A percentile compares a stretch with the other conserved stretches of the same genome.
phyloP scores from a whole-genome alignment of 176 grass and related monocot species.

The Hyparrhenia diplandra region DNA sequence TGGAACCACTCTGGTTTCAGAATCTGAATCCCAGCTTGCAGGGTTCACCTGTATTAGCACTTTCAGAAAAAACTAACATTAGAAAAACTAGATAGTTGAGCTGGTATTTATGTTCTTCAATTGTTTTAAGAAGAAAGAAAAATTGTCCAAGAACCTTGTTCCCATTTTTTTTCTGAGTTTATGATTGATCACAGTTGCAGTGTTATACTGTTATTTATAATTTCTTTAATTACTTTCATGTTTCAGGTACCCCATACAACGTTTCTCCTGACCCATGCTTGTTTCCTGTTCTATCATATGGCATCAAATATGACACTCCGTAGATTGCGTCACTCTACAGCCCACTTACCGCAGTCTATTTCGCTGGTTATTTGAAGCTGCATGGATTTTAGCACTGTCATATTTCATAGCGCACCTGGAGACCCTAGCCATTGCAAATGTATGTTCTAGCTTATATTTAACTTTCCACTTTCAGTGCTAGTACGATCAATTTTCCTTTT shows the following conservation, averaged over 20 bases:
- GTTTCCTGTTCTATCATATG: conserved; percentile 94
- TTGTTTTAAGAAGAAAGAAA: not conserved
- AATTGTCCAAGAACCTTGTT: not conserved
- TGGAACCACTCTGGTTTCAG: not conserved
- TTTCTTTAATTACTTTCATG: conserved; percentile 30
- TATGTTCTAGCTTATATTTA: conserved; percentile 42
- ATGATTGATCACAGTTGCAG: not conserved
- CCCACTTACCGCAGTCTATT: conserved; percentile 58
- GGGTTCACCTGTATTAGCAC: not conserved
- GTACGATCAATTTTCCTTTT: not conserved
- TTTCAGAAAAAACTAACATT: not conserved
- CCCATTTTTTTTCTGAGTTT: not conserved
- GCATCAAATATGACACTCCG: conserved; percentile 88
- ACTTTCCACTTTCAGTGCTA: not conserved
- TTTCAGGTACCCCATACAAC: conserved; percentile 90
- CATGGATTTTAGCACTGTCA: conserved; percentile 80
- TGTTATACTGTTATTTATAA: not conserved
- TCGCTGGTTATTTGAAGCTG: conserved; percentile 55
- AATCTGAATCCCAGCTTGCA: not conserved
- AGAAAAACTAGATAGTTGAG: not conserved
- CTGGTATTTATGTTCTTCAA: not conserved
- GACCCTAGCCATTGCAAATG: conserved; percentile 95
- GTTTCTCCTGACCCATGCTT: conserved; percentile 81
- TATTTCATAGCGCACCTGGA: conserved; percentile 96
- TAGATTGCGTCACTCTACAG: conserved; percentile 57